Evolutionary conservation across 345 rosid species (phyloP), one percentile per base, ranked within the genome.

Genomic region (Bruguiera sexangula): DNA sequence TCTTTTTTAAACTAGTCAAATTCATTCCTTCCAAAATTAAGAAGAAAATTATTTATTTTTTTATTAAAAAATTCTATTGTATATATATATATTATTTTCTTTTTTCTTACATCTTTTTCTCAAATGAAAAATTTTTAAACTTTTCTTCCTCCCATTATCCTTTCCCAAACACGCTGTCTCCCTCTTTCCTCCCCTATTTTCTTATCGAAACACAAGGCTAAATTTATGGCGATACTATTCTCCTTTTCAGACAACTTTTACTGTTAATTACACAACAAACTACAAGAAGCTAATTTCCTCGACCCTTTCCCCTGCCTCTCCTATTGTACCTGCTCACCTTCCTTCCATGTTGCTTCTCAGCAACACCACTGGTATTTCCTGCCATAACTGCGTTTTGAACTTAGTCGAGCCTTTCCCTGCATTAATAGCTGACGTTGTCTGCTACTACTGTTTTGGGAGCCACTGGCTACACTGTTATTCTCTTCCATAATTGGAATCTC

Each of bases 371-470:
- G 29, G 43, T 75, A 68, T 69, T 82, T 64, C 82, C 77, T 2
- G 71, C 75, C 62, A 69, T 48, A 63, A 63, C 71, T 69, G 39
- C 73, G 74, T 74, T 79, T 78, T 54, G 77, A 55, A 68, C 58
- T 81, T n/a, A 73, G 80, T 37, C 62, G 77, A 54, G 78, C 68
- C 15, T 50, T 67, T 16, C 79, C 78, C 62, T 72, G 74, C 18
- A 78, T 82, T n/a, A 73, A 54, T 67, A 69, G 89, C 76, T 82
- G 89, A 67, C 76, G 64, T 5, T 68, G 86, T 66, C 78, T 65
- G 84, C 85, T 84, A 48, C 78, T 78, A 74, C 89, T 83, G 76
- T 80, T 73, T 51, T 85, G 85, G 36, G 89, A 86, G 74, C 69
- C 86, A 11, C 72, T 76, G 21, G 77, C 79, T 10, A 60, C 64